phyloP scores from a whole-genome alignment of 805 yeast species.

The Candida xiaguanensis region DNA sequence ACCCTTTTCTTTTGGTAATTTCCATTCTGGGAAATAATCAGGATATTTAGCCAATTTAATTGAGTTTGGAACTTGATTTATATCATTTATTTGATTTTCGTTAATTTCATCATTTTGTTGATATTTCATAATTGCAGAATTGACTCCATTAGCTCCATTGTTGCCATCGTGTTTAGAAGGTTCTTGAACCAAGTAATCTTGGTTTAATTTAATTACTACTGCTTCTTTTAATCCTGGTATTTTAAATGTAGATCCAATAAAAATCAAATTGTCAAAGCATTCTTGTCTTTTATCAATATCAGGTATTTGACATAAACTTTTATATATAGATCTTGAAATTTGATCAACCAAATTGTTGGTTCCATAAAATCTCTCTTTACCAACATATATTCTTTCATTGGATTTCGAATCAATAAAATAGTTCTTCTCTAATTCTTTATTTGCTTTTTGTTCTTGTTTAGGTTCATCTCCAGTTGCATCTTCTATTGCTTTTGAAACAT shows the following conservation, averaged over 20 bases:
- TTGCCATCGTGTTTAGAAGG: slow-evolving; percentile 17
- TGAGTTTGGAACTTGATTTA: slow-evolving; percentile 74
- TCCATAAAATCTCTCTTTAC: slow-evolving; percentile 88
- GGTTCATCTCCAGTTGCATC: slow-evolving; percentile 36
- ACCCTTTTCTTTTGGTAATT: slow-evolving; percentile 43
- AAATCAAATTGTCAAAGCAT: slow-evolving; percentile 76
- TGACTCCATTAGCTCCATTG: slow-evolving; percentile 22
- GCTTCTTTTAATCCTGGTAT: slow-evolving; percentile 77
- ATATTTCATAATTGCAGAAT: slow-evolving; percentile 38
- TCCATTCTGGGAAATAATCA: slow-evolving; percentile 95
- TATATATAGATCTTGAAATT: slow-evolving; percentile 53
- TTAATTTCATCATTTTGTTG: slow-evolving; percentile 40
- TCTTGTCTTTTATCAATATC: slow-evolving; percentile 73
- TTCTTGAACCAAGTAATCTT: slow-evolving; percentile 48
- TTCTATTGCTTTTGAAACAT: slow-evolving; percentile 85
- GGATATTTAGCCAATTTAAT: slow-evolving; percentile 70
- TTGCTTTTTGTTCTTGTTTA: slow-evolving; percentile 40
- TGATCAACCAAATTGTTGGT: slow-evolving; percentile 53
- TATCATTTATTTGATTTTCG: slow-evolving; percentile 23
- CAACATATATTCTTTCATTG: slow-evolving; percentile 63
- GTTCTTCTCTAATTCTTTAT: slow-evolving; percentile 72
- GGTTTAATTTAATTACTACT: slow-evolving; percentile 53
- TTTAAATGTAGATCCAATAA: slow-evolving; percentile 73
- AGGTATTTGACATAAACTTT: slow-evolving; percentile 52
- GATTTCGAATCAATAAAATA: slow-evolving; percentile 56